Evolutionary conservation across 2,329 filamentous ascomycete genomes (phyloP), one percentile per base, ranked within the genome.

Genomic region (Raffaelea deltoideospora): DNA sequence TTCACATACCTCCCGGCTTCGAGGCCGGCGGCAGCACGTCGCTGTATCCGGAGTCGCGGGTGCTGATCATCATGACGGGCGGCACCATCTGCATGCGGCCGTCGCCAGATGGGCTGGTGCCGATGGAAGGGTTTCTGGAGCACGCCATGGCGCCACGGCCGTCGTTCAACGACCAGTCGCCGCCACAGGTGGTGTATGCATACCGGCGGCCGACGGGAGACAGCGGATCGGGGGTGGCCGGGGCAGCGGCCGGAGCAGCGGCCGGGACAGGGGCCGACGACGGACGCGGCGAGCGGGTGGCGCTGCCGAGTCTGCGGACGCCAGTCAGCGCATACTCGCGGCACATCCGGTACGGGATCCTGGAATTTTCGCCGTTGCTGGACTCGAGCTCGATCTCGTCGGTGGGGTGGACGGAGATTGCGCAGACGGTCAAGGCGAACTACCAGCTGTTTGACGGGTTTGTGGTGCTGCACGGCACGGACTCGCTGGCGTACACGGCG

Each of bases 321-420:
- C 86, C 86, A 2, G 67, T 76, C 22, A 90, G 81, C 48, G 72
- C 79, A 21, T 88, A 93, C 55, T 72, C 79, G 24, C 76, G 82
- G 20, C 80, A 84, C 49, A 76, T 94, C 41, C 74, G 85, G 39
- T 95, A 92, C 55, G 75, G 76, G 4, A 79, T 90, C 24, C 68
- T 87, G 38, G 87, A 95, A 51, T 94, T 93, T 55, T 68, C 77
- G 35, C 79, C 82, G 20, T 60, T 94, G 27, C 73, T 95, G 4
- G 87, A 95, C 59, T 92, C 84, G 43, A 88, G 81, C 53, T 90
- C 83, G 37, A 93, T 94, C 54, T 82, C 86, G 42, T 82, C 84
- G 15, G 70, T 72, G 31, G 85, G 85, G 40, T 94, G 85, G 87
- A 76, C 81, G 10, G 72, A 85, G 51, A 90, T 94, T 52, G 84